Evolutionary conservation across 805 yeast species (phyloP).

Genomic region (Pichia occidentalis): DNA sequence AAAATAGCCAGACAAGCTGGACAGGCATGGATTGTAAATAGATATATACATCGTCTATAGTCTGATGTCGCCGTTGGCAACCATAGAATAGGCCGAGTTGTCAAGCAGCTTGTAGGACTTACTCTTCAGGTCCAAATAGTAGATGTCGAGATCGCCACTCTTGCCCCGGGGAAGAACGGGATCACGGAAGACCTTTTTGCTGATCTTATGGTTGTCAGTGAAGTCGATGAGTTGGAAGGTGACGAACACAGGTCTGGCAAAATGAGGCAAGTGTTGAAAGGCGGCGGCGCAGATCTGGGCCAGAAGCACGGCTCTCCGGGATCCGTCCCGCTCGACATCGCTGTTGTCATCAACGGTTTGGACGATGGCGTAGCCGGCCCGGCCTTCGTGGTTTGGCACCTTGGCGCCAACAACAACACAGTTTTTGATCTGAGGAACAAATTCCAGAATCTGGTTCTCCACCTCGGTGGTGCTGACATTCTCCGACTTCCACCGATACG

Average conservation of each 20-base stretch:
- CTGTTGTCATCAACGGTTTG: slow-evolving; percentile 33
- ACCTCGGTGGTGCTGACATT: slow-evolving; percentile 93
- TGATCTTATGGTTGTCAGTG: slow-evolving; percentile 78
- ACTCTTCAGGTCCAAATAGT: slow-evolving; percentile 50
- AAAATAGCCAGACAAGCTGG: no score
- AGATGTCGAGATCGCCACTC: slow-evolving; percentile 52
- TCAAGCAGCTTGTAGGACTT: slow-evolving; percentile 53
- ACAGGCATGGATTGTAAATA: no score
- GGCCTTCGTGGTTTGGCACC: slow-evolving; percentile 85
- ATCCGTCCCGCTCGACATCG: slow-evolving; percentile 26
- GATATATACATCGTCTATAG: background rate
- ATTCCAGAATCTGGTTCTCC: slow-evolving; percentile 59
- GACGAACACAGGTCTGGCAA: slow-evolving; percentile 79
- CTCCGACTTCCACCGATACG: slow-evolving; percentile 95
- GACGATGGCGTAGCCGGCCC: slow-evolving; percentile 86
- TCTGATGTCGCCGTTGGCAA: slow-evolving; percentile 20
- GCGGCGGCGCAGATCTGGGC: slow-evolving; percentile 33
- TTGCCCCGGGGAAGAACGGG: slow-evolving; percentile 66
- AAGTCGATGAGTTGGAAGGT: slow-evolving; percentile 62
- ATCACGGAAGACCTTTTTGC: slow-evolving; percentile 60
- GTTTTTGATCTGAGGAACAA: slow-evolving; percentile 41
- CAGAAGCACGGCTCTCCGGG: slow-evolving; percentile 30
- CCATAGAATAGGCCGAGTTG: slow-evolving; percentile 45
- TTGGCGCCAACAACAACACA: slow-evolving; percentile 83
- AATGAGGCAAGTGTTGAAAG: slow-evolving; percentile 56